Conservation (phyloP, 2,329 filamentous ascomycete species). For the Catunica adiposa region DNA sequence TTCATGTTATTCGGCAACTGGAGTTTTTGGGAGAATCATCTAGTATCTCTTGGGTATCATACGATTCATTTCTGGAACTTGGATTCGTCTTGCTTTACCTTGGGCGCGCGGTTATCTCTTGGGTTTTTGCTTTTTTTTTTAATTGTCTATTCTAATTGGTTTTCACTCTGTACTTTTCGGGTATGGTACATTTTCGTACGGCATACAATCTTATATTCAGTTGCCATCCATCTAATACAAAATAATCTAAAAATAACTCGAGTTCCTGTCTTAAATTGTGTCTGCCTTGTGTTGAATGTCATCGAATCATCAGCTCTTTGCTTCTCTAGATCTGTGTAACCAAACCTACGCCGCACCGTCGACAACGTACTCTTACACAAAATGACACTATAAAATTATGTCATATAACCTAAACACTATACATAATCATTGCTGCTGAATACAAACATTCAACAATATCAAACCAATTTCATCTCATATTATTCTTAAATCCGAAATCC, state of each 20-base stretch:
- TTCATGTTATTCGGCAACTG: conserved; percentile 12
- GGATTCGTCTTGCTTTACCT: background rate
- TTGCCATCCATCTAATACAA: background rate
- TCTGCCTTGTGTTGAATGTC: background rate
- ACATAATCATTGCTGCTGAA: too few relatives aligned
- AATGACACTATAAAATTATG: background rate
- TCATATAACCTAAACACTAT: background rate
- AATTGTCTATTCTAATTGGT: background rate
- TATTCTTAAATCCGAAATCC: background rate
- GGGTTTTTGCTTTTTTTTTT: background rate
- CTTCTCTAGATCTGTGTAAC: too few relatives aligned
- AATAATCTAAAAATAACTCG: background rate
- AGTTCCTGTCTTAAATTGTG: background rate
- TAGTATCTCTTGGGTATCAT: background rate
- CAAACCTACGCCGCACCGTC: too few relatives aligned
- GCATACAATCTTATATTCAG: conserved; percentile 6
- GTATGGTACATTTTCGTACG: background rate
- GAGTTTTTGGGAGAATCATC: conserved; percentile 7
- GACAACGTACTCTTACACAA: background rate
- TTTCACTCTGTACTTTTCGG: conserved; percentile 1
- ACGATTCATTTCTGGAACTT: background rate
- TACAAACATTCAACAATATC: too few relatives aligned
- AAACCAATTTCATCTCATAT: background rate
- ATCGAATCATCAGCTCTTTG: too few relatives aligned
- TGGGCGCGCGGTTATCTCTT: conserved; percentile 2